Conservation (phyloP, 2,329 filamentous ascomycete genomes). For the Cladosporium sp. region DNA sequence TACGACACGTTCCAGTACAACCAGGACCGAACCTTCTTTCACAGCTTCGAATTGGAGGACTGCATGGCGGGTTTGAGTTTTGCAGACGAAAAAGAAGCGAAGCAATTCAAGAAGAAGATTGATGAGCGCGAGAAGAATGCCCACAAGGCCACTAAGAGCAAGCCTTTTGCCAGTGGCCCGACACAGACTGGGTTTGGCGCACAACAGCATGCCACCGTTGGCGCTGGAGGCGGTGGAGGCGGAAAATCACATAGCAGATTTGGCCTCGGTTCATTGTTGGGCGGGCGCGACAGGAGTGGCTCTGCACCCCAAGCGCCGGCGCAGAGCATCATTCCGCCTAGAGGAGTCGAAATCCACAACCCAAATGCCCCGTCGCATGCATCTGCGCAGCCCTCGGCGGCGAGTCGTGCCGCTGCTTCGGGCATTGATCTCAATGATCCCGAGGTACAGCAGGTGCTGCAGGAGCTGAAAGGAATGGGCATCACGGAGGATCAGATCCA, state of each 20-base stretch:
- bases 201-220: conserved; percentile 10
- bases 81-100: conserved; percentile 94
- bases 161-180: conserved; percentile 57
- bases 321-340: conserved; percentile 49
- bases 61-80: conserved; percentile 89
- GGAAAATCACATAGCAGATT: conserved; percentile 45
- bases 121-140: conserved; percentile 93
- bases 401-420: conserved; percentile 33
- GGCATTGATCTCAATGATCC: conserved; percentile 58
- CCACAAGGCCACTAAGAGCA: conserved; percentile 76
- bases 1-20: conserved; percentile 95
- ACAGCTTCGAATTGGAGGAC: conserved; percentile 92
- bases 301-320: conserved; percentile 38
- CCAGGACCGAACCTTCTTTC: conserved; percentile 95
- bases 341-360: conserved; percentile 33
- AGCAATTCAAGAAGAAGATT: conserved; percentile 96
- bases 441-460: conserved; percentile 55
- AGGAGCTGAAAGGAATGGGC: conserved; percentile 59
- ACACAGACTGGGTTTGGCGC: conserved; percentile 34
- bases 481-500: conserved; percentile 65
- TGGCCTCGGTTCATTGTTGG: conserved; percentile 46
- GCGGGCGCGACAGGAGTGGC: conserved; percentile 46
- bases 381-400: conserved; percentile 14
- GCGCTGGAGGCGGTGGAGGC: conserved; percentile 29
- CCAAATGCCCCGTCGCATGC: conserved; percentile 31